Evolutionary conservation across 177 flowering plant genomes (phyloP).

Genomic region (Telopea speciosissima): DNA sequence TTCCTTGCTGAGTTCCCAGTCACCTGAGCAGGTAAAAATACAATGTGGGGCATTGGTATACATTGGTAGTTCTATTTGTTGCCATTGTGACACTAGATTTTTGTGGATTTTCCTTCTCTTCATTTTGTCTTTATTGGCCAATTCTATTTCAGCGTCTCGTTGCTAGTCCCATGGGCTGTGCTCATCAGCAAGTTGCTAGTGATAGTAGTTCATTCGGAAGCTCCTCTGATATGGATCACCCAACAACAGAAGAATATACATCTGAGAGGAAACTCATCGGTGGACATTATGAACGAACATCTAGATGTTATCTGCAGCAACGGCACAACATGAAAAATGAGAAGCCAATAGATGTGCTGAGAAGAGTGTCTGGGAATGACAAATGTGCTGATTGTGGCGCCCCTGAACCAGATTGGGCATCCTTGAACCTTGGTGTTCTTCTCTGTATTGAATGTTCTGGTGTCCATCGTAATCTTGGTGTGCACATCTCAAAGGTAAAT

Average conservation of each 20-base stretch:
- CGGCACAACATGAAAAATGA: constrained; percentile 38
- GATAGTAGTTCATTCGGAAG: constrained; percentile 77
- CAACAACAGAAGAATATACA: constrained; percentile 39
- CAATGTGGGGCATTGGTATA: neutral
- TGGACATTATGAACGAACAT: constrained; percentile 41
- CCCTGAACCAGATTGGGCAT: constrained; percentile 88
- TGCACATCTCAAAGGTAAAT: constrained; percentile 79
- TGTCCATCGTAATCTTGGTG: constrained; percentile 89
- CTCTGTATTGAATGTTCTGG: constrained; percentile 91
- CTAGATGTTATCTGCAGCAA: constrained; percentile 40
- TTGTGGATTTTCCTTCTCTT: neutral
- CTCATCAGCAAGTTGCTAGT: constrained; percentile 49
- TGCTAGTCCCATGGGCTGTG: constrained; percentile 47
- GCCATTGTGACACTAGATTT: neutral
- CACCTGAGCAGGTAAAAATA: constrained; percentile 58
- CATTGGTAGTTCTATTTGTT: neutral
- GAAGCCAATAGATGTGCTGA: constrained; percentile 63
- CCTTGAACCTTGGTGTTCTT: constrained; percentile 80
- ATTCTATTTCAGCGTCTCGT: constrained; percentile 38
- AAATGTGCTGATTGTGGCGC: constrained; percentile 93
- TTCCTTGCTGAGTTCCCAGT: constrained; percentile 73
- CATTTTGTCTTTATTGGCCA: constrained; percentile 4
- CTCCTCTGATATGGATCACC: constrained; percentile 52
- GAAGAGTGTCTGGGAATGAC: constrained; percentile 65
- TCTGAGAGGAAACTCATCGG: constrained; percentile 36